Evolutionary conservation across 2,329 filamentous ascomycete species (phyloP).

Genomic region (Cadophora sp.): DNA sequence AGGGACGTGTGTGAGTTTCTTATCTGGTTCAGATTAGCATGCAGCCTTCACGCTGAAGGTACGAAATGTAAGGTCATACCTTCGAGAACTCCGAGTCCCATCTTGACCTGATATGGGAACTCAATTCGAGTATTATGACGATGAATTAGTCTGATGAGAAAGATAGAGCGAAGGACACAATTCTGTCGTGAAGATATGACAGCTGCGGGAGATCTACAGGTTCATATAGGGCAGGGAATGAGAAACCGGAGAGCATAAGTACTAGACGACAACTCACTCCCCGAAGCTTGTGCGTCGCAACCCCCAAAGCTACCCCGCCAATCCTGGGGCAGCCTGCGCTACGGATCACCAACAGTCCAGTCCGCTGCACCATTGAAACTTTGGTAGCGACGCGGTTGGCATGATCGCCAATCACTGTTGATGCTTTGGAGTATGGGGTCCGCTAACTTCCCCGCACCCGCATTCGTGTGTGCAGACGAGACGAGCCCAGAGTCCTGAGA

Average conservation of each 20-base stretch:
- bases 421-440: background rate
- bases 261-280: background rate
- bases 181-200: background rate
- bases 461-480: background rate
- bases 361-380: background rate
- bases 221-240: background rate
- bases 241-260: background rate
- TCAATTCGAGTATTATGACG: background rate
- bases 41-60: too few species aligned
- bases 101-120: background rate
- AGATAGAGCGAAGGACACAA: background rate
- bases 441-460: background rate
- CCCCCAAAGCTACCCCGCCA: background rate
- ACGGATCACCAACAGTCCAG: background rate
- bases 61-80: background rate
- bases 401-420: background rate
- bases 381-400: background rate
- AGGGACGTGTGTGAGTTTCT: conserved; percentile 25
- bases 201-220: background rate
- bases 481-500: background rate
- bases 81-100: conserved; percentile 15
- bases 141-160: background rate
- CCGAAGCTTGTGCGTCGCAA: background rate
- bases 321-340: background rate
- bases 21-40: background rate